Conservation (phyloP, 2,329 filamentous ascomycete genomes). For the Macrophomina pseudophaseolina region DNA sequence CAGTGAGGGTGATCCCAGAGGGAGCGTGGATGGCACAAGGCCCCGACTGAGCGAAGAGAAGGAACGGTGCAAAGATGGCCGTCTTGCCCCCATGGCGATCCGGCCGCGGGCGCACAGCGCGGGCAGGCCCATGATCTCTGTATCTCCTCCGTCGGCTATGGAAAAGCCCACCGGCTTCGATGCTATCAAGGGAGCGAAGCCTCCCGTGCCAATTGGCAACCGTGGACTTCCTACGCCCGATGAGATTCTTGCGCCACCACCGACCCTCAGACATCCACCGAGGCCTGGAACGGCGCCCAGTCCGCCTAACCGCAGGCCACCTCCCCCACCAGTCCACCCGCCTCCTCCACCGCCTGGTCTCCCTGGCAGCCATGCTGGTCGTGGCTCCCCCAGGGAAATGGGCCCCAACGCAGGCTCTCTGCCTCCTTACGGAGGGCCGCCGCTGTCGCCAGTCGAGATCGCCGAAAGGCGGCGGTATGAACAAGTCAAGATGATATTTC, state of each 20-base stretch:
- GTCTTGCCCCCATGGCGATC: constrained; percentile 21
- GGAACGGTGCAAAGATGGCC: not conserved
- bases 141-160: constrained; percentile 15
- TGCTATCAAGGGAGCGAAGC: not conserved
- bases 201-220: not conserved
- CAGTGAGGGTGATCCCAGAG: not conserved
- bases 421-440: constrained; percentile 24
- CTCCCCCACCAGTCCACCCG: constrained; percentile 13
- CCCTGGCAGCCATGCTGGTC: constrained; percentile 3
- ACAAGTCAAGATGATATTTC: constrained; percentile 68
- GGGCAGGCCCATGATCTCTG: constrained; percentile 17
- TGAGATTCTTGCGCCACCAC: constrained; percentile 12
- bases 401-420: not conserved
- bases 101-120: constrained; percentile 19
- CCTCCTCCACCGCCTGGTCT: constrained; percentile 14
- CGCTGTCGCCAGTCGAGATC: constrained; percentile 33
- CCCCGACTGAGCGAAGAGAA: not conserved
- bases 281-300: not conserved
- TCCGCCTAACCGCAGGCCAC: constrained; percentile 17
- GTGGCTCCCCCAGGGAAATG: constrained; percentile 10
- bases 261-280: constrained; percentile 11
- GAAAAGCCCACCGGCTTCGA: constrained; percentile 4
- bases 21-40: not conserved
- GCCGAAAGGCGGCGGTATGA: constrained; percentile 39
- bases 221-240: constrained; percentile 8